Base-by-base conservation (phyloP, 2,329 filamentous ascomycete genomes). In the Diplodia scrobiculata region DNA sequence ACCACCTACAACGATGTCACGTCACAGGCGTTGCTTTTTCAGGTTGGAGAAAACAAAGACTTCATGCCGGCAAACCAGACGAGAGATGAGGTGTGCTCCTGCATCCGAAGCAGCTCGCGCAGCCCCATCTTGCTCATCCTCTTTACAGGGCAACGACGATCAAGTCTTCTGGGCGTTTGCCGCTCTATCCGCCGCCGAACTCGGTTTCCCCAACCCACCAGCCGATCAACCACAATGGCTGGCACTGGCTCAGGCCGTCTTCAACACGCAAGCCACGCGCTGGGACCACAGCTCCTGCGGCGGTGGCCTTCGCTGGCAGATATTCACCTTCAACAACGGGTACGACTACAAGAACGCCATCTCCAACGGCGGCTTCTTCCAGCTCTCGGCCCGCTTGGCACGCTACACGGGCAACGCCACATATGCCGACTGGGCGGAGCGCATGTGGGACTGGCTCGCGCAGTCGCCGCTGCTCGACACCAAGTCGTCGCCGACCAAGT, bases 1-100 rank as follows among this genome's bases (percentile, higher is more conserved):
- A 79, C 83, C 3, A 83, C 84, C 38, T 95, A 90, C 79, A 92
- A 92, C 74, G 79, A 87, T 17, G 79, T 91, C 50, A 85, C 86
- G 17, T 83, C 82, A 41, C 82, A 90, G 69, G 75, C 74, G 25
- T 58, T 76, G 50, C 70, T 73, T 21, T 70, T 72, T 66, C 74
- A 77, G 54, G 72, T 75, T 50, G 75, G 74, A 54, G 71, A 72
- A 27, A 66, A 73, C 9, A 63, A 54, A 5, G 53, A 68, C 64
- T 66, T 55, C 54, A 76, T 75, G 72, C 75, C 75, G 6, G 64
- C 69, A 13, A 76, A 76, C 21, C 74, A 76, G 66, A 74, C 73
- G n/a, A 76, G 75, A 69, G 75, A 76, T 25, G 66, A 68, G 65
- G 67, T 68, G 38, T 29, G 41, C 47, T 14, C 17, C 5, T 36